Evolutionary conservation across 1,284 basidiomycete species (phyloP).

Genomic region (Lentinula novae-zelandiae): DNA sequence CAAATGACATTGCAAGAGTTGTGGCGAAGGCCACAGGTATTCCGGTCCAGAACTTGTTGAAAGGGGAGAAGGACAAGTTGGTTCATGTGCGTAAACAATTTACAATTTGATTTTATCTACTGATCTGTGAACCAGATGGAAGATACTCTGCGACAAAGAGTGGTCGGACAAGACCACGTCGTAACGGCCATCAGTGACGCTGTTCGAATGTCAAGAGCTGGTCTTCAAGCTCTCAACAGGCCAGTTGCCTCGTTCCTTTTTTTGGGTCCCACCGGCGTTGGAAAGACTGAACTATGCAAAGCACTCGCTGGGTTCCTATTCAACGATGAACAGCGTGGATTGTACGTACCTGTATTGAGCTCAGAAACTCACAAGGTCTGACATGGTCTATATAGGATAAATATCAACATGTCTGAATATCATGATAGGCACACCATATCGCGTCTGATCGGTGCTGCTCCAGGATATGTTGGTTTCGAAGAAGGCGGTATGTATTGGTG

Average conservation of each 20-base stretch:
- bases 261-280: conserved; percentile 85
- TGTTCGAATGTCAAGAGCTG: conserved; percentile 87
- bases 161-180: conserved; percentile 89
- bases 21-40: conserved; percentile 91
- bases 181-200: conserved; percentile 81
- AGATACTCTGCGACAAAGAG: conserved; percentile 65
- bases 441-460: conserved; percentile 85
- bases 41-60: conserved; percentile 84
- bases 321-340: conserved; percentile 79
- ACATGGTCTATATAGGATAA: conserved; percentile 49
- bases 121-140: conserved; percentile 67
- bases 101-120: conserved; percentile 3
- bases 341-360: conserved; percentile 44
- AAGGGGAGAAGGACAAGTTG: conserved; percentile 87
- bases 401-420: conserved; percentile 92
- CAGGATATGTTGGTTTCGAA: conserved; percentile 93
- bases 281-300: conserved; percentile 89
- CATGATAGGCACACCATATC: conserved; percentile 91
- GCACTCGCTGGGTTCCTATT: conserved; percentile 84
- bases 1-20: conserved; percentile 85
- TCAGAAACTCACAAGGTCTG: not conserved
- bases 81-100: conserved; percentile 62
- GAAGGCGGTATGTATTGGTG: conserved; percentile 59
- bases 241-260: conserved; percentile 93
- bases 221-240: conserved; percentile 80